These are phyloP conservation scores for Xylaria castorea DNA, from an alignment of 495 filamentous ascomycete species.

Conservation along the genomic window DNA sequence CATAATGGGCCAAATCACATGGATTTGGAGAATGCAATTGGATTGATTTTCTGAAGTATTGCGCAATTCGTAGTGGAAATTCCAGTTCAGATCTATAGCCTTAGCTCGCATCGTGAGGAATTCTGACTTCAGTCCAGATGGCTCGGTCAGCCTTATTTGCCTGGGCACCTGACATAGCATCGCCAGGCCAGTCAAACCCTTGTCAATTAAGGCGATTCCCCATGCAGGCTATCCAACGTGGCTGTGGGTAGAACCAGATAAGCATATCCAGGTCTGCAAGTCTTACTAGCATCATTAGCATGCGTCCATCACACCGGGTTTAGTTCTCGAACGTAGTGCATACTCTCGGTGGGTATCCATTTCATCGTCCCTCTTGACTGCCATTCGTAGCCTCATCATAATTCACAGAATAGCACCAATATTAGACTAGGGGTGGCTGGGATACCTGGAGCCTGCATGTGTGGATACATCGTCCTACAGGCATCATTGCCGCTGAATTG, in stretches of 20 bases:
- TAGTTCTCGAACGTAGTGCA: background rate
- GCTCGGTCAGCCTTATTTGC: constrained; percentile 21
- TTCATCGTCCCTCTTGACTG: background rate
- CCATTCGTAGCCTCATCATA: constrained; percentile 17
- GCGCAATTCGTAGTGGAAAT: background rate
- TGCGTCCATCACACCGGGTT: background rate
- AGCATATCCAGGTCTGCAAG: background rate
- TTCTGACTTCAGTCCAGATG: background rate
- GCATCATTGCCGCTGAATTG: background rate
- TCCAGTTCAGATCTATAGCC: background rate
- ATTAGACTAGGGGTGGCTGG: constrained; percentile 8
- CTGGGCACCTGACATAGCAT: constrained; percentile 1
- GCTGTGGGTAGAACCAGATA: constrained; percentile 9
- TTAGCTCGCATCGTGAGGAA: background rate
- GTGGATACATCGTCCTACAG: background rate
- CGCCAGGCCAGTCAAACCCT: background rate
- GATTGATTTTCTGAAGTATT: background rate
- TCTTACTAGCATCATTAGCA: background rate
- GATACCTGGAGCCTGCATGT: constrained; percentile 11
- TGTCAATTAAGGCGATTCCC: background rate
- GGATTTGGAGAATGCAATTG: background rate
- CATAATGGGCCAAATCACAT: background rate
- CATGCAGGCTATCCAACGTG: constrained; percentile 17
- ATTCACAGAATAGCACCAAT: background rate
- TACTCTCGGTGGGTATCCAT: background rate